Base-by-base conservation (phyloP, 1,284 basidiomycete genomes). In the Xerocomus nothofagi region DNA sequence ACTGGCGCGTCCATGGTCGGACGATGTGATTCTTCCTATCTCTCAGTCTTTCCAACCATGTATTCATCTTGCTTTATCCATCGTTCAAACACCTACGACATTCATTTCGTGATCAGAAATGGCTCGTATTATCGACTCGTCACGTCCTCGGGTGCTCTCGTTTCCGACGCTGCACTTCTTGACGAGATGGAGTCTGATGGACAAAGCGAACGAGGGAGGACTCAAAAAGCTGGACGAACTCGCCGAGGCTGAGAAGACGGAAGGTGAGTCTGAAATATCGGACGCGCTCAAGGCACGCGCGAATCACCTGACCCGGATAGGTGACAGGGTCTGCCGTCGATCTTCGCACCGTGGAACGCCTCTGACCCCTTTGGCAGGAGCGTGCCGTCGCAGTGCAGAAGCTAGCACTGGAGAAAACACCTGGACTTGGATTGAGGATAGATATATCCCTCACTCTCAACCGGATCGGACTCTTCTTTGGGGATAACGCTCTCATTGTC, bases 181-280 rank as follows among this genome's bases (percentile, higher is more conserved):
- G 75, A 79, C 14, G 71, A 75, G 23, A 81, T 98, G 67, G 84
- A 92, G 63, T n/a, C n/a, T n/a, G n/a, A n/a, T n/a, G n/a, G n/a
- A n/a, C n/a, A 79, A 80, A 49, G 80, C 81, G 47, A 98, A 98
- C 69, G 72, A 78, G 47, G 83, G 81, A 34, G 84, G 90, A 63
- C 79, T 98, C 21, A 79, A 84, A 52, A 81, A 81, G 56, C 73
- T 98, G 8, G 90, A 97, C 46, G 82, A 85, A 56, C 76, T 97
- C 42, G 83, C 81, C 57, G 91, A 95, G 59, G 93, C 94, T 0
- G 81, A 93, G 72, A 89, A 93, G 73, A 93, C 86, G 10, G 86
- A 95, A 63, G 96, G 95, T 42, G 95, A 98, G 71, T 88, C 88
- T 9, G 96, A 99, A 69, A 90, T 98, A 56, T 87, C 86, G 21